phyloP scores from a whole-genome alignment of 106 monocot genomes.

The Ottelia alismoides region DNA sequence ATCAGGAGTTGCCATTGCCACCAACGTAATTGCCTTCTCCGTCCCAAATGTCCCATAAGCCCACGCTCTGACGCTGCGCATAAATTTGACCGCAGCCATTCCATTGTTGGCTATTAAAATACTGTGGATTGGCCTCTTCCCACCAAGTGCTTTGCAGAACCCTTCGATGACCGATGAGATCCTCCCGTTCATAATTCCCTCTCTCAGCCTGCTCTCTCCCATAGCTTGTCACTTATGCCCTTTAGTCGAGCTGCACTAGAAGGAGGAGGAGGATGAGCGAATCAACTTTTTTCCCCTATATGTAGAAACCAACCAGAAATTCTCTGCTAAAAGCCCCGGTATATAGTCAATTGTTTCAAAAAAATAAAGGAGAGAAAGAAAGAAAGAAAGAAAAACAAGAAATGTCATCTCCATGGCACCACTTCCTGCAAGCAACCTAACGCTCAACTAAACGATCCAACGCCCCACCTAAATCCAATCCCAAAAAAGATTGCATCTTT shows the following conservation, averaged over 20 bases:
- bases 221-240: slow-evolving; percentile 22
- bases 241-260: slow-evolving; percentile 17
- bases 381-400: background rate
- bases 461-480: too few species aligned
- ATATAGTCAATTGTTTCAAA: background rate
- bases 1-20: slow-evolving; percentile 97
- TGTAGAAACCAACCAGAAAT: background rate
- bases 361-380: too few species aligned
- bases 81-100: slow-evolving; percentile 98
- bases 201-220: slow-evolving; percentile 34
- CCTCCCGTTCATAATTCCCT: slow-evolving; percentile 22
- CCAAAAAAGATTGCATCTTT: too few species aligned
- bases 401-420: background rate
- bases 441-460: background rate
- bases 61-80: slow-evolving; percentile 87
- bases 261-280: background rate
- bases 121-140: slow-evolving; percentile 83
- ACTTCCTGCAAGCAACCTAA: background rate
- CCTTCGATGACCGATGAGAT: slow-evolving; percentile 55
- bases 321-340: background rate
- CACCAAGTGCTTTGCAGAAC: slow-evolving; percentile 83
- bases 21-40: slow-evolving; percentile 86
- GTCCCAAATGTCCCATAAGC: slow-evolving; percentile 90
- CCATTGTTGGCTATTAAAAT: slow-evolving; percentile 97
- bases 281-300: background rate